Conservation (phyloP, 208 protist genomes). For the Acanthamoeba quina region DNA sequence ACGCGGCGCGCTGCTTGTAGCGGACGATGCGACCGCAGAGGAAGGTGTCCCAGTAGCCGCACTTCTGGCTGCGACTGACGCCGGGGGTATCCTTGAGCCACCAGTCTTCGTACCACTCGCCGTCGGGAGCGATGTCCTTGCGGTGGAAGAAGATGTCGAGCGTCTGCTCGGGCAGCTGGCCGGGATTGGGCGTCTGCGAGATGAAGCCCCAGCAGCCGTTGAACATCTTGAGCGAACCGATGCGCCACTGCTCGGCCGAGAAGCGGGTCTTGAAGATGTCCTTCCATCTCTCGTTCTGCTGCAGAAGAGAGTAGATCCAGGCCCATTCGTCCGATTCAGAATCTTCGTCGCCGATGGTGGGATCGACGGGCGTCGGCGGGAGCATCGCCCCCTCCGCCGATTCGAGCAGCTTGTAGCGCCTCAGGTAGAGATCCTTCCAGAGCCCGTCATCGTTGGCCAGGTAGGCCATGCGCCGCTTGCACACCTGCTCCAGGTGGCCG, state of each 20-base stretch:
- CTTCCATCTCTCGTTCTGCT: slow-evolving; percentile 76
- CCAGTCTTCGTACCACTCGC: slow-evolving; percentile 75
- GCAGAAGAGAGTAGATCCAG: slow-evolving; percentile 74
- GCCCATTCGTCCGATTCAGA: slow-evolving; percentile 73
- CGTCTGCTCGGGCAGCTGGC: slow-evolving; percentile 6
- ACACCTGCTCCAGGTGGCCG: slow-evolving; percentile 69
- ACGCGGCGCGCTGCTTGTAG: slow-evolving; percentile 74
- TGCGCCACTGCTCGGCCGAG: slow-evolving; percentile 68
- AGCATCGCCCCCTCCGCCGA: neutral
- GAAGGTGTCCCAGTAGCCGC: slow-evolving; percentile 76
- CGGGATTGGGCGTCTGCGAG: slow-evolving; percentile 41
- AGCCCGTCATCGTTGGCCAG: slow-evolving; percentile 67
- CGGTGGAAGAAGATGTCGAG: slow-evolving; percentile 76
- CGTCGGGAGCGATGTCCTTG: slow-evolving; percentile 71
- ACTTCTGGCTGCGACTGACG: slow-evolving; percentile 74
- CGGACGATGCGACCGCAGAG: slow-evolving; percentile 74
- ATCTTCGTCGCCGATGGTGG: slow-evolving; percentile 5
- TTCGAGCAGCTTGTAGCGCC: slow-evolving; percentile 70
- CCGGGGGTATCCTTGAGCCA: slow-evolving; percentile 75
- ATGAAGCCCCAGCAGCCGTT: slow-evolving; percentile 77
- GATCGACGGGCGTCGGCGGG: neutral
- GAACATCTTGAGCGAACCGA: slow-evolving; percentile 75
- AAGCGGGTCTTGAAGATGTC: slow-evolving; percentile 74
- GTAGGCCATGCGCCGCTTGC: slow-evolving; percentile 44
- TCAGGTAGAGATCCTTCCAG: slow-evolving; percentile 66